Conservation (phyloP, 768 basidiomycete species). For the Hypholoma fasciculare region DNA sequence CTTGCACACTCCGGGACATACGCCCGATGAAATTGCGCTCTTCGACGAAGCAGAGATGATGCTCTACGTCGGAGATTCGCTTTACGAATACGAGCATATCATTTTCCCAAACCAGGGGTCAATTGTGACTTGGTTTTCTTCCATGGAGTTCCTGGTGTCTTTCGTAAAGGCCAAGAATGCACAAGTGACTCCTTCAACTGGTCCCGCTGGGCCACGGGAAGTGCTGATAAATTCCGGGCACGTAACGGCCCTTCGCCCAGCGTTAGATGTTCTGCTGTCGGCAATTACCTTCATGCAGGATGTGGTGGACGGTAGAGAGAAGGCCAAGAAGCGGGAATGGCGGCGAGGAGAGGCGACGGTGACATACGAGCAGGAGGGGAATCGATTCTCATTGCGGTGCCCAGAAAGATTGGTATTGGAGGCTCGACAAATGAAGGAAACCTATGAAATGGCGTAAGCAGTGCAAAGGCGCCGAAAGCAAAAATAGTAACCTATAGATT, state of each 20-base stretch:
- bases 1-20: slow-evolving; percentile 60
- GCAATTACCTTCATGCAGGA: slow-evolving; percentile 47
- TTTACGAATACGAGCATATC: slow-evolving; percentile 55
- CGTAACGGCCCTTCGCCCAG: slow-evolving; percentile 42
- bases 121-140: slow-evolving; percentile 48
- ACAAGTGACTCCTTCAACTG: background rate
- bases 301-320: slow-evolving; percentile 36
- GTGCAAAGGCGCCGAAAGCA: background rate
- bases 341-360: slow-evolving; percentile 39
- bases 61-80: slow-evolving; percentile 58
- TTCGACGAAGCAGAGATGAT: slow-evolving; percentile 50
- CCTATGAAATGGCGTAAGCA: background rate
- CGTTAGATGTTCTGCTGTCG: slow-evolving; percentile 43
- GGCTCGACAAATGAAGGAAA: slow-evolving; percentile 17
- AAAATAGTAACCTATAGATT: slow-evolving; percentile 32
- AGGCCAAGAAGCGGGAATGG: slow-evolving; percentile 28
- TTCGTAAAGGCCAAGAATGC: slow-evolving; percentile 35
- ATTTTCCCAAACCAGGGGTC: slow-evolving; percentile 57
- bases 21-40: slow-evolving; percentile 56
- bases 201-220: slow-evolving; percentile 11
- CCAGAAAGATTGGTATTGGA: slow-evolving; percentile 47
- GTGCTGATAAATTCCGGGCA: slow-evolving; percentile 53
- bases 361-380: slow-evolving; percentile 41
- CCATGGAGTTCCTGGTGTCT: slow-evolving; percentile 41
- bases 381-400: slow-evolving; percentile 46